Conservation (phyloP, 441 rosid species). For the Aleurites moluccanus region DNA sequence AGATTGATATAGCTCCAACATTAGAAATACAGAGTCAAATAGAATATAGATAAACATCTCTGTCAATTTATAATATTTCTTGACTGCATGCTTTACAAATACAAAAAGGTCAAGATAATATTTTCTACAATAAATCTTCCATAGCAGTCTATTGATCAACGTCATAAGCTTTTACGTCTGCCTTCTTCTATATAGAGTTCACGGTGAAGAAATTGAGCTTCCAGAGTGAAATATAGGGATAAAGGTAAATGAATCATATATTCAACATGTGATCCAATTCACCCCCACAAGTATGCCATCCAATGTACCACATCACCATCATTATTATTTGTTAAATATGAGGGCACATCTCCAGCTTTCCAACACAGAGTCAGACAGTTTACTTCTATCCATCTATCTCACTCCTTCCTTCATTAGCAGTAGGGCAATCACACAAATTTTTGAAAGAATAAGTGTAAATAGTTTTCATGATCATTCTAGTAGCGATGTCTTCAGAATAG, state of each 20-base stretch:
- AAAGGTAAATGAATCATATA: neutral
- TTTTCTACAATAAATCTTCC: neutral
- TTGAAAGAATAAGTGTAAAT: neutral
- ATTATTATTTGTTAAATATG: no score
- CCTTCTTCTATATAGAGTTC: no score
- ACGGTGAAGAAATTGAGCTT: neutral
- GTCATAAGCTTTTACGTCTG: neutral
- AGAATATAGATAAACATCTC: neutral
- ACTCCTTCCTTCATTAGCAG: neutral
- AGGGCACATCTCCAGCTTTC: neutral
- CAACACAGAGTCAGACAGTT: neutral
- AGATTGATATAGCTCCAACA: neutral
- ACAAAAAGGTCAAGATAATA: neutral
- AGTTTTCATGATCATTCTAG: neutral
- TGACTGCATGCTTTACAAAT: neutral
- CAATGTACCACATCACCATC: no score
- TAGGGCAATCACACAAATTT: neutral
- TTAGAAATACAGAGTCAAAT: neutral
- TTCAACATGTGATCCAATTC: neutral
- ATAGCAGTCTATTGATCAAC: neutral
- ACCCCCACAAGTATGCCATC: neutral
- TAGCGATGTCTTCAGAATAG: neutral
- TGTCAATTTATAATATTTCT: neutral
- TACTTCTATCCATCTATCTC: neutral
- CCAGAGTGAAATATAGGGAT: neutral